Evolutionary conservation across 1,284 basidiomycete genomes (phyloP).

Genomic region (Fereydounia khargensis): DNA sequence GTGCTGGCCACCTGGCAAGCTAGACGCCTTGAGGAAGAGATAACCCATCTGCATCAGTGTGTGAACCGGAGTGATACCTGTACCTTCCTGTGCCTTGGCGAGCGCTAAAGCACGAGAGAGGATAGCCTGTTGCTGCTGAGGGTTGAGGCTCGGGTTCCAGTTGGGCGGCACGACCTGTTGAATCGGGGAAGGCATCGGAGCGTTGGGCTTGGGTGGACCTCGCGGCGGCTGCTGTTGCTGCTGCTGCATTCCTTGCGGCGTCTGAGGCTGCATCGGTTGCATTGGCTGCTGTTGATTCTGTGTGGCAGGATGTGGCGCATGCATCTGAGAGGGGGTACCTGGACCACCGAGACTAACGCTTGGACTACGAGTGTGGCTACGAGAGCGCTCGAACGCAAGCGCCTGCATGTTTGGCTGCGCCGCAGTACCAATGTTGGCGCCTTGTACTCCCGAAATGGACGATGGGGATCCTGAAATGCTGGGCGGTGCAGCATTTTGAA

Average conservation of each 20-base stretch:
- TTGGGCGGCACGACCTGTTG: constrained; percentile 32
- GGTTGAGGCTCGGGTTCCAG: constrained; percentile 40
- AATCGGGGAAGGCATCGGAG: no score
- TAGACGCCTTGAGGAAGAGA: constrained; percentile 47
- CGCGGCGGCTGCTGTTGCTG: constrained; percentile 3
- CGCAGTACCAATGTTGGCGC: constrained; percentile 10
- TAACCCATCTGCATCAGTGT: constrained; percentile 50
- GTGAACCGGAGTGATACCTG: constrained; percentile 35
- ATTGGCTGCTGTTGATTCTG: constrained; percentile 3
- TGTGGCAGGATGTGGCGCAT: constrained; percentile 14
- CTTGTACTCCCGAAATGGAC: constrained; percentile 24
- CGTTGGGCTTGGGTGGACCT: no score
- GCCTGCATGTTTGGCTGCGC: background rate
- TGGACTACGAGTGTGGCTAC: constrained; percentile 39
- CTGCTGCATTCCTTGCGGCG: background rate
- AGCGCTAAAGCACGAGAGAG: constrained; percentile 38
- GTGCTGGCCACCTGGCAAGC: constrained; percentile 31
- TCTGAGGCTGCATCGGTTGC: constrained; percentile 3
- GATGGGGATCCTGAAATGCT: constrained; percentile 17
- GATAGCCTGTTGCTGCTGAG: constrained; percentile 46
- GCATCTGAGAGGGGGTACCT: constrained; percentile 28
- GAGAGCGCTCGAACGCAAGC: constrained; percentile 27
- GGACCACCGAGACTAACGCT: constrained; percentile 27
- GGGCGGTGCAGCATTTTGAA: constrained; percentile 18
- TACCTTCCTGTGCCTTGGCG: constrained; percentile 36